Conservation (phyloP, 75 land plant species). For the Pinus tabuliformis region DNA sequence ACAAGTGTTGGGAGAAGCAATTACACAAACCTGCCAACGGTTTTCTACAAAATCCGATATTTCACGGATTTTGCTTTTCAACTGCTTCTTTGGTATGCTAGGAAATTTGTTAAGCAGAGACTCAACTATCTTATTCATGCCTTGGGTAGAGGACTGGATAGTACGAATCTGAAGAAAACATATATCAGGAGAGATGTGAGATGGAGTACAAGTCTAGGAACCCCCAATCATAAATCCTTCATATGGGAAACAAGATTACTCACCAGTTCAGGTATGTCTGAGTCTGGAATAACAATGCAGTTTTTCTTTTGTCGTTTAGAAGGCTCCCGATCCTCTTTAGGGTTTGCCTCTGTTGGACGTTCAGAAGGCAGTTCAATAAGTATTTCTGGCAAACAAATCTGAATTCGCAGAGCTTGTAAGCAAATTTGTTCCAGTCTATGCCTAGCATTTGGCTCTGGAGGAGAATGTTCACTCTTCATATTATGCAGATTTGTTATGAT, state of each 20-base stretch:
- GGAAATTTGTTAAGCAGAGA: constrained; percentile 55
- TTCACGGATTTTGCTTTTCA: constrained; percentile 66
- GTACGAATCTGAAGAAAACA: constrained; percentile 31
- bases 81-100: constrained; percentile 37
- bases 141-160: constrained; percentile 39
- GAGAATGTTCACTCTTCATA: background rate
- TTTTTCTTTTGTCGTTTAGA: constrained; percentile 10
- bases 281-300: constrained; percentile 19
- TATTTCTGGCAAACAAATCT: constrained; percentile 33
- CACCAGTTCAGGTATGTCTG: constrained; percentile 55
- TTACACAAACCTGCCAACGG: constrained; percentile 72
- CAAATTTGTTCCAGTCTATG: constrained; percentile 47
- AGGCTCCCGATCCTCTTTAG: constrained; percentile 8
- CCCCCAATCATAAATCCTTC: background rate
- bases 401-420: constrained; percentile 68
- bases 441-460: constrained; percentile 27
- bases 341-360: constrained; percentile 9
- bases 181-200: background rate
- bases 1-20: background rate
- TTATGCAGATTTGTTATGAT: constrained; percentile 46
- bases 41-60: constrained; percentile 64
- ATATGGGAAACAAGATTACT: constrained; percentile 1
- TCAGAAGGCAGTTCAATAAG: constrained; percentile 24
- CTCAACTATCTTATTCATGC: constrained; percentile 51
- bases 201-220: background rate